These are phyloP conservation scores for Cystobasidiaceae sp. DNA, from an alignment of 1,284 basidiomycete species.

Conservation along the genomic window DNA sequence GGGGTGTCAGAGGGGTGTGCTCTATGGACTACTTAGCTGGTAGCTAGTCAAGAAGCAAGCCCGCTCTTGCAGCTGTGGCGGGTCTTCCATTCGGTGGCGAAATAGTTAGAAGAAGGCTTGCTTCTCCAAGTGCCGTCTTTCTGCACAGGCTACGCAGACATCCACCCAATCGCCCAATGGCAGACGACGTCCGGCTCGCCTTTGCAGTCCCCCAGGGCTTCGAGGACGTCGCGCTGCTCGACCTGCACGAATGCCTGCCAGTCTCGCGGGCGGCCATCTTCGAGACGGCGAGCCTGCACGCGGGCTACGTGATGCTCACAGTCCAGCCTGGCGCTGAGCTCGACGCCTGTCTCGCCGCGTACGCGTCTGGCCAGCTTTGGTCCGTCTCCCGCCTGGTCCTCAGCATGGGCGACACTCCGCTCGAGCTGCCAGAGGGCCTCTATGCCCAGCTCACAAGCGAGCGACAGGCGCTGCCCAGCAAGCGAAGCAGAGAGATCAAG, in stretches of 20 bases:
- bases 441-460: background rate
- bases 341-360: background rate
- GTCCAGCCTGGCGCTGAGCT: background rate
- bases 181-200: slow-evolving; percentile 1
- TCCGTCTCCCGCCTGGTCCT: background rate
- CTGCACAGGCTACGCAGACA: no score
- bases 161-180: no score
- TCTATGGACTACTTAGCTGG: no score
- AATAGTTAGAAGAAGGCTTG: no score
- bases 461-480: slow-evolving; percentile 14
- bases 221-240: slow-evolving; percentile 18
- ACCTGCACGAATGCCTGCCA: slow-evolving; percentile 9
- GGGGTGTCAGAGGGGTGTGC: no score
- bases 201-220: slow-evolving; percentile 16
- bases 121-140: no score
- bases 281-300: background rate
- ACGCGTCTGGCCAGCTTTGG: slow-evolving; percentile 8
- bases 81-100: no score
- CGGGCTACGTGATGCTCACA: background rate
- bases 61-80: no score
- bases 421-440: background rate
- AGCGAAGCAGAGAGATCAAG: slow-evolving; percentile 5
- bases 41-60: no score
- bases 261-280: background rate
- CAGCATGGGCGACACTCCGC: background rate